phyloP scores from a whole-genome alignment of 768 basidiomycete genomes.

The Harrya chromipes region DNA sequence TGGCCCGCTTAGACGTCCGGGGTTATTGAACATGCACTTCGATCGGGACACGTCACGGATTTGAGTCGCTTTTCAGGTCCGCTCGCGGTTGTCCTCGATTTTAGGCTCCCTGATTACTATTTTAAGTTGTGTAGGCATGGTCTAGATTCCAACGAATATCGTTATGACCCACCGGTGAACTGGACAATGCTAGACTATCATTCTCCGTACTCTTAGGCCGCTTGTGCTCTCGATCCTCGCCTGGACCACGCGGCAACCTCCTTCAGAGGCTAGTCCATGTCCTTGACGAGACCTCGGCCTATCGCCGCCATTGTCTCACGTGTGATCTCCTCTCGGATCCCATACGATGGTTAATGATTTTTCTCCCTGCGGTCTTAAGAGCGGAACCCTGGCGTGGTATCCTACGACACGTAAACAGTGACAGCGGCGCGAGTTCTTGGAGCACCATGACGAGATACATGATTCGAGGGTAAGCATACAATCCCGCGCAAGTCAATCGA shows the following conservation, averaged over 20 bases:
- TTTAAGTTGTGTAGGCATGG: conserved; percentile 10
- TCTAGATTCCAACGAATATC: conserved; percentile 8
- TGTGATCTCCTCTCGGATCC: conserved; percentile 16
- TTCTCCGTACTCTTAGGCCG: conserved; percentile 7
- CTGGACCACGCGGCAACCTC: conserved; percentile 19
- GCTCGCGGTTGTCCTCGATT: conserved; percentile 6
- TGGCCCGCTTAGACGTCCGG: not conserved
- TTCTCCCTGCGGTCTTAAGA: conserved; percentile 8
- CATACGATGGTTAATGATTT: conserved; percentile 6
- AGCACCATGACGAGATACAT: conserved; percentile 11
- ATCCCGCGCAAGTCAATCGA: conserved; percentile 26
- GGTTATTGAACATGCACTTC: conserved; percentile 3
- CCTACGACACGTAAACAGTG: conserved; percentile 28
- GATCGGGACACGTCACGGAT: conserved; percentile 10
- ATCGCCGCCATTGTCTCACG: conserved; percentile 26
- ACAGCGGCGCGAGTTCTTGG: conserved; percentile 25
- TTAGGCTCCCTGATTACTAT: conserved; percentile 5
- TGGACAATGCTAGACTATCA: not conserved
- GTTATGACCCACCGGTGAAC: conserved; percentile 9
- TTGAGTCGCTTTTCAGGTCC: conserved; percentile 8
- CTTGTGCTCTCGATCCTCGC: conserved; percentile 13
- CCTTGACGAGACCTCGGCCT: conserved; percentile 13
- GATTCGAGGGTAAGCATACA: conserved; percentile 30
- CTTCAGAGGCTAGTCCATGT: conserved; percentile 9
- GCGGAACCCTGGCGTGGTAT: conserved; percentile 6